Percentiles rank a stretch among this genome's conserved stretches.
phyloP scores from a whole-genome alignment of 768 basidiomycete genomes.

The Pulveroboletus sp. region DNA sequence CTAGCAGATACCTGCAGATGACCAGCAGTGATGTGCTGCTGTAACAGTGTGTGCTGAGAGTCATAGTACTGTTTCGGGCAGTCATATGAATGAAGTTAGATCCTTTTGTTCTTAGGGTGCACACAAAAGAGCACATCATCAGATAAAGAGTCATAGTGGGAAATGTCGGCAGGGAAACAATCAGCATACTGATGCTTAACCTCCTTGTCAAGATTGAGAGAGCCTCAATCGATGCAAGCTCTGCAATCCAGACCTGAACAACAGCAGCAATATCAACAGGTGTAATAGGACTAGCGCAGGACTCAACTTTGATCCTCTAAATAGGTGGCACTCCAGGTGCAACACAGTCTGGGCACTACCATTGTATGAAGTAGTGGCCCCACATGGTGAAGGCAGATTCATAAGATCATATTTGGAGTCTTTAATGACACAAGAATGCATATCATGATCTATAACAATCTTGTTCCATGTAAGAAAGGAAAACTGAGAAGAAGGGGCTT shows the following conservation, averaged over 20 bases:
- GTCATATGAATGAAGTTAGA: conserved; percentile 25
- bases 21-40: conserved; percentile 33
- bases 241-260: no score
- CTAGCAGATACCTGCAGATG: conserved; percentile 28
- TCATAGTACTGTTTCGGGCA: conserved; percentile 34
- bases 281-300: no score
- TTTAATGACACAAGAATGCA: conserved; percentile 2
- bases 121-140: conserved; percentile 22
- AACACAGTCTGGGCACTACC: no score
- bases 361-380: no score
- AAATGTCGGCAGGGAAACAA: conserved; percentile 27
- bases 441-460: no score
- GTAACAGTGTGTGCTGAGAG: conserved; percentile 31
- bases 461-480: conserved; percentile 31
- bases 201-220: no score
- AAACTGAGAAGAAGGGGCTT: conserved; percentile 32
- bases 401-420: conserved; percentile 7
- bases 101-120: conserved; percentile 28
- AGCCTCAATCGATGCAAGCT: no score
- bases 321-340: no score
- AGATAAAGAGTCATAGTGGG: conserved; percentile 21
- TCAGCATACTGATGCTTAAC: no score
- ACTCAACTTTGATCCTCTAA: no score
- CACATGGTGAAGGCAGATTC: no score
- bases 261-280: no score